A percentile compares a stretch with the other conserved stretches of the same genome.
Evolutionary conservation across 495 filamentous ascomycete species (phyloP).

Genomic region (Tuber melanosporum): DNA sequence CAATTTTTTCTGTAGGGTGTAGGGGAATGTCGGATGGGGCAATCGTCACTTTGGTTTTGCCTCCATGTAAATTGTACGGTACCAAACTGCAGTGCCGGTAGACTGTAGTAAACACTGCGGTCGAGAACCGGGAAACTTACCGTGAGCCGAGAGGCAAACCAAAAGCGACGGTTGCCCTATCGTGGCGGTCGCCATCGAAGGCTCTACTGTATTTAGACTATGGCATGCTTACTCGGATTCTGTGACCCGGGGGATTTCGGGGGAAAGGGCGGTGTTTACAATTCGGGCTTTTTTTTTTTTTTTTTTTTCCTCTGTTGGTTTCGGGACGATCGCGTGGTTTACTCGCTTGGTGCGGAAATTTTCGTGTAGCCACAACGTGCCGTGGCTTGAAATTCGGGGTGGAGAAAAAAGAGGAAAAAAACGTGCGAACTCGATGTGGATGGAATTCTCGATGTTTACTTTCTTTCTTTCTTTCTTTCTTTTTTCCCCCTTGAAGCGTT

Average conservation of each 20-base stretch:
- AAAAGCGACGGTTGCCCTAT: not conserved
- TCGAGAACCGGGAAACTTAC: not conserved
- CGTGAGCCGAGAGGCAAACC: not conserved
- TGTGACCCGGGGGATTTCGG: not conserved
- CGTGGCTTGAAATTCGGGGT: not conserved
- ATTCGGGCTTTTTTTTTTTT: not conserved
- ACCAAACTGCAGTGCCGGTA: not conserved
- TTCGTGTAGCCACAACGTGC: not conserved
- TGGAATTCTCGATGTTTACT: not conserved
- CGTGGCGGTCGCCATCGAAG: not conserved
- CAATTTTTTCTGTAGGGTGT: not conserved
- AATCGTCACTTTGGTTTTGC: not conserved
- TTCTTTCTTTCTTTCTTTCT: not conserved
- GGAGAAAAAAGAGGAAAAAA: not conserved
- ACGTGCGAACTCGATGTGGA: not conserved
- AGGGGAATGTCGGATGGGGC: not conserved
- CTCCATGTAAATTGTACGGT: not conserved
- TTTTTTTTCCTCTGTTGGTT: not conserved
- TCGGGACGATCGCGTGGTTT: not conserved
- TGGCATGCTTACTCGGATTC: conserved; percentile 1
- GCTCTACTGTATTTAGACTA: not conserved
- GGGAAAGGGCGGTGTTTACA: not conserved
- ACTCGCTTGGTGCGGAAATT: not conserved
- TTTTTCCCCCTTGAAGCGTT: not conserved
- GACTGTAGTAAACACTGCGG: not conserved